Evolutionary conservation across 2,329 filamentous ascomycete genomes (phyloP).

Genomic region (Diplodia sapinea): DNA sequence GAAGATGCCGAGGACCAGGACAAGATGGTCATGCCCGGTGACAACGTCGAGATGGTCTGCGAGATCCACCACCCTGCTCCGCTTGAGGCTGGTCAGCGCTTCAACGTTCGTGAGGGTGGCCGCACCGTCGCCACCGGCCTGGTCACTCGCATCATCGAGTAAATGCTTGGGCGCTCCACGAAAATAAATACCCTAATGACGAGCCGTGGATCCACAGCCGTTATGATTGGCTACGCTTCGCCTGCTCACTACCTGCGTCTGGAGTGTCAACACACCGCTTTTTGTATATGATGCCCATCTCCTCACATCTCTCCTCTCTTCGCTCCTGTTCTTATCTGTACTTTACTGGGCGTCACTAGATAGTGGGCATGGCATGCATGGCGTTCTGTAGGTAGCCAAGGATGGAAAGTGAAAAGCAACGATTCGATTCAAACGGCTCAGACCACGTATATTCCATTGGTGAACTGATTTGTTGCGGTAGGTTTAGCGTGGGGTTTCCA

Average conservation of each 20-base stretch:
- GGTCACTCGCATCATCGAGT: slow-evolving; percentile 47
- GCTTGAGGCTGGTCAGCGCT: slow-evolving; percentile 88
- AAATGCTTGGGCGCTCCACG: slow-evolving; percentile 31
- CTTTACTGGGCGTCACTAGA: slow-evolving; percentile 29
- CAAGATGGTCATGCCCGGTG: slow-evolving; percentile 95
- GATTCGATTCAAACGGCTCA: not conserved
- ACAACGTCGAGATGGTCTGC: slow-evolving; percentile 98
- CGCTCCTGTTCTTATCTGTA: slow-evolving; percentile 28
- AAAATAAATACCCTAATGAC: slow-evolving; percentile 22
- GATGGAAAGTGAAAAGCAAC: slow-evolving; percentile 20
- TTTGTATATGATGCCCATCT: slow-evolving; percentile 16
- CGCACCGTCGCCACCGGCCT: slow-evolving; percentile 57
- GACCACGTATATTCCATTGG: not conserved
- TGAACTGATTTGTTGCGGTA: not conserved
- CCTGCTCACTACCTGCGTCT: slow-evolving; percentile 8
- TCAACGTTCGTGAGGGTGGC: slow-evolving; percentile 98
- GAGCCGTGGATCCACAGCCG: slow-evolving; percentile 7
- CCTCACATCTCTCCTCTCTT: slow-evolving; percentile 22
- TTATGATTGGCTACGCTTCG: slow-evolving; percentile 14
- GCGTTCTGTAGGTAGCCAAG: slow-evolving; percentile 29
- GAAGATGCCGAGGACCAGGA: slow-evolving; percentile 76
- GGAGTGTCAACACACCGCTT: slow-evolving; percentile 21
- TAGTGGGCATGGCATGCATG: slow-evolving; percentile 30
- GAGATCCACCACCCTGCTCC: slow-evolving; percentile 84
- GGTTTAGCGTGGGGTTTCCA: not conserved